phyloP scores from a whole-genome alignment of 2,329 filamentous ascomycete genomes.

The Torrubiella hemipterigena region DNA sequence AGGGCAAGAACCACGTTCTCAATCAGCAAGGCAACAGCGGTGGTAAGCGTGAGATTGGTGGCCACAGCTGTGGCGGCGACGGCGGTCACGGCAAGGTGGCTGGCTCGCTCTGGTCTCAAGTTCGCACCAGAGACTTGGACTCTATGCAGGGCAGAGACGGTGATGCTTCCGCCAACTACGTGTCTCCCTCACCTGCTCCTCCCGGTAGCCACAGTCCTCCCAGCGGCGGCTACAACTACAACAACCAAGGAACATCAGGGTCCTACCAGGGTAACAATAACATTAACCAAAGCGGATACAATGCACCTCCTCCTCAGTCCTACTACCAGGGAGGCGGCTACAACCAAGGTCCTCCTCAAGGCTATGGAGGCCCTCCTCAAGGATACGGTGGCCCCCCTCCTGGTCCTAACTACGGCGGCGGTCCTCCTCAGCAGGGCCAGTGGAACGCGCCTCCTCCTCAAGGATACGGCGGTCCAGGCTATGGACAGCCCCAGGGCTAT shows the following conservation, averaged over 20 bases:
- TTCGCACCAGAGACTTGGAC: slow-evolving; percentile 44
- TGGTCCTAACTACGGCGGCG: slow-evolving; percentile 4
- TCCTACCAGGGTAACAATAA: slow-evolving; percentile 13
- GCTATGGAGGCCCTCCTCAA: slow-evolving; percentile 11
- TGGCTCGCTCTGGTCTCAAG: slow-evolving; percentile 49
- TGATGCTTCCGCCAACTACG: slow-evolving; percentile 21
- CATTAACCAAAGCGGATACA: slow-evolving; percentile 15
- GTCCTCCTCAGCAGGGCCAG: slow-evolving; percentile 8
- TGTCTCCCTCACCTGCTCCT: slow-evolving; percentile 26
- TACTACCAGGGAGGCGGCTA: slow-evolving; percentile 16
- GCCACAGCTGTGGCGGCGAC: slow-evolving; percentile 23
- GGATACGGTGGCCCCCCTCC: slow-evolving; percentile 14
- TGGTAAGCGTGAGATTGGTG: slow-evolving; percentile 13
- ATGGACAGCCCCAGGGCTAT: slow-evolving; percentile 10
- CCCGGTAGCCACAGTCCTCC: slow-evolving; percentile 16
- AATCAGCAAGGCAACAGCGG: slow-evolving; percentile 17
- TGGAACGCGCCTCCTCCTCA: slow-evolving; percentile 11
- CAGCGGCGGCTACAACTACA: slow-evolving; percentile 28
- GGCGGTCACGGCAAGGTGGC: slow-evolving; percentile 46
- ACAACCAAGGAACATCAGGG: slow-evolving; percentile 17
- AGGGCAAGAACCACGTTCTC: slow-evolving; percentile 66
- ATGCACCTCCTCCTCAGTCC: slow-evolving; percentile 20
- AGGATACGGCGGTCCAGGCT: slow-evolving; percentile 12
- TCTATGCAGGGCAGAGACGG: slow-evolving; percentile 39
- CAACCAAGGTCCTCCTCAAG: slow-evolving; percentile 11